phyloP scores from a whole-genome alignment of 768 basidiomycete species.

The Suillus luteus region DNA sequence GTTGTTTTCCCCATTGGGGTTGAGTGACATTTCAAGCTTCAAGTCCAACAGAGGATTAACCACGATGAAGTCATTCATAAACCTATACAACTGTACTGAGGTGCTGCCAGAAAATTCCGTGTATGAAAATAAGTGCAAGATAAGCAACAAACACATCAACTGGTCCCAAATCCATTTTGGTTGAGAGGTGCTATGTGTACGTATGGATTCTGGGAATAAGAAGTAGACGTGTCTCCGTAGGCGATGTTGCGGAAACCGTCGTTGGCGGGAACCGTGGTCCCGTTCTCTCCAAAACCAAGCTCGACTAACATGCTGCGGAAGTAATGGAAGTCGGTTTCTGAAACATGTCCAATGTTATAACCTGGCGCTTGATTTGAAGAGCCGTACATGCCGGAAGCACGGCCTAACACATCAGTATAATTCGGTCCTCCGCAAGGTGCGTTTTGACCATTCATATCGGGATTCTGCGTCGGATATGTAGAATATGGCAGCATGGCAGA shows the following conservation, averaged over 20 bases:
- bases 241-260: slow-evolving; percentile 28
- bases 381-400: background rate
- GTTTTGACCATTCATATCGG: slow-evolving; percentile 3
- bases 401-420: background rate
- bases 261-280: slow-evolving; percentile 25
- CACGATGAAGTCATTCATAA: slow-evolving; percentile 23
- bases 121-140: slow-evolving; percentile 6
- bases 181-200: slow-evolving; percentile 27
- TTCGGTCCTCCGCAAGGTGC: background rate
- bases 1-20: slow-evolving; percentile 65
- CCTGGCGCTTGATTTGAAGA: background rate
- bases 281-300: slow-evolving; percentile 60
- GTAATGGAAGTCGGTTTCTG: slow-evolving; percentile 68
- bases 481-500: slow-evolving; percentile 21
- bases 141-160: slow-evolving; percentile 12
- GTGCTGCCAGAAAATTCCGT: background rate
- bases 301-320: slow-evolving; percentile 77
- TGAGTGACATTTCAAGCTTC: slow-evolving; percentile 38
- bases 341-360: slow-evolving; percentile 38
- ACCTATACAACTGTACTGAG: slow-evolving; percentile 2
- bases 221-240: slow-evolving; percentile 39
- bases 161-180: slow-evolving; percentile 28
- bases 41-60: background rate
- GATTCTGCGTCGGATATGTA: background rate
- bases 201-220: slow-evolving; percentile 37